A percentile compares a stretch with the other conserved stretches of the same genome.
Evolutionary conservation across 495 filamentous ascomycete species (phyloP).

Genomic region (Aspergillus steynii): DNA sequence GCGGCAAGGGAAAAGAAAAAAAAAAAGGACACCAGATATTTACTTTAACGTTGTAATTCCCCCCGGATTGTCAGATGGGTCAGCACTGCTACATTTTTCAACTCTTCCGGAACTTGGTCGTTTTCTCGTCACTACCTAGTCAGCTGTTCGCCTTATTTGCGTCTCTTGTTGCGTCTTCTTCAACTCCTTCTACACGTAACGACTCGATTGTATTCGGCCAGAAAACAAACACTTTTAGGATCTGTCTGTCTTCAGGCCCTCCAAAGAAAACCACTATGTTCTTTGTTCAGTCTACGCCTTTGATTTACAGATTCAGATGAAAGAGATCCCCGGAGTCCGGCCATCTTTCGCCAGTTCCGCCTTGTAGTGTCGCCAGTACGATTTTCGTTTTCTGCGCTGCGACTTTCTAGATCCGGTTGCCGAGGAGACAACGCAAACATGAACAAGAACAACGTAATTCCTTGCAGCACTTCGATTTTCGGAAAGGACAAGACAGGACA

Average conservation of each 20-base stretch:
- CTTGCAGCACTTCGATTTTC: background rate
- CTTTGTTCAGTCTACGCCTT: background rate
- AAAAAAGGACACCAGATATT: constrained; percentile 18
- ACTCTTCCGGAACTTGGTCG: constrained; percentile 37
- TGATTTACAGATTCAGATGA: background rate
- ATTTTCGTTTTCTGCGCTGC: background rate
- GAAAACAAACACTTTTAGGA: constrained; percentile 16
- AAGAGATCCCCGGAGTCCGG: constrained; percentile 16
- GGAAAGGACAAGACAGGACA: background rate
- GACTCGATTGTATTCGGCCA: constrained; percentile 49
- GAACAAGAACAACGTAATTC: constrained; percentile 1
- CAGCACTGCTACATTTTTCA: constrained; percentile 47
- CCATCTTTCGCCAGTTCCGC: constrained; percentile 32
- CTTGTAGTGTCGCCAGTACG: constrained; percentile 41
- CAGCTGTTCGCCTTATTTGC: constrained; percentile 46
- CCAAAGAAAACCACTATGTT: constrained; percentile 10
- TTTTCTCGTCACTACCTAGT: constrained; percentile 33
- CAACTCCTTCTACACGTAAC: constrained; percentile 45
- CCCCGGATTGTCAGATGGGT: constrained; percentile 46
- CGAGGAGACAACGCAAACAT: background rate
- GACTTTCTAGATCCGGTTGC: background rate
- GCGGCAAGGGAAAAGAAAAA: constrained; percentile 42
- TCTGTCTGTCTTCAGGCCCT: constrained; percentile 16
- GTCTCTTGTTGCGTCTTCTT: constrained; percentile 33
- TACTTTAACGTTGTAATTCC: constrained; percentile 53